Conservation (phyloP, 331 rosid species). For the Malus hybrid region DNA sequence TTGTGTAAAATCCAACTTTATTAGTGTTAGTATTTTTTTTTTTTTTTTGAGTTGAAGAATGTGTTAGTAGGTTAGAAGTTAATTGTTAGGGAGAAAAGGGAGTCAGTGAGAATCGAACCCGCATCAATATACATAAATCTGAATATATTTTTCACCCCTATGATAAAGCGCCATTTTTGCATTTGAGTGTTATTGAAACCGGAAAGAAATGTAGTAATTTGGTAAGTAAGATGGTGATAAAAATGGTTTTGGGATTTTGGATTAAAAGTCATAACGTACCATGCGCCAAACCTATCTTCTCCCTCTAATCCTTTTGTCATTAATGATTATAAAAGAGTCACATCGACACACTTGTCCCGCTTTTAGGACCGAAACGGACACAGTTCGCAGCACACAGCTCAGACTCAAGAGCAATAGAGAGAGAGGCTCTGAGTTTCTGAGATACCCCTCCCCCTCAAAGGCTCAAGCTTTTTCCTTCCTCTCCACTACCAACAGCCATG, state of each 20-base stretch:
- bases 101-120: too few relatives aligned
- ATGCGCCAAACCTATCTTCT: neutral
- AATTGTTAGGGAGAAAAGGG: accelerated
- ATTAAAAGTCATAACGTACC: neutral
- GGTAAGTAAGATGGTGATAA: neutral
- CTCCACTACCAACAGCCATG: constrained; percentile 12
- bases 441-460: neutral
- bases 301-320: neutral
- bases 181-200: neutral
- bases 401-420: neutral
- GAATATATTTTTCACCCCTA: too few relatives aligned
- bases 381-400: neutral
- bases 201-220: neutral
- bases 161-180: too few relatives aligned
- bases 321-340: neutral
- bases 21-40: too few relatives aligned
- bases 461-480: neutral
- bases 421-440: neutral
- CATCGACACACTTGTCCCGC: neutral
- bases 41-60: too few relatives aligned
- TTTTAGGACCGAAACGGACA: neutral
- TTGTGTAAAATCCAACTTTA: neutral
- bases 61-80: too few relatives aligned
- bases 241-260: neutral
- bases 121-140: accelerated